Evolutionary conservation across 2,329 filamentous ascomycete species (phyloP).

Genomic region (Aspergillus chevalieri): DNA sequence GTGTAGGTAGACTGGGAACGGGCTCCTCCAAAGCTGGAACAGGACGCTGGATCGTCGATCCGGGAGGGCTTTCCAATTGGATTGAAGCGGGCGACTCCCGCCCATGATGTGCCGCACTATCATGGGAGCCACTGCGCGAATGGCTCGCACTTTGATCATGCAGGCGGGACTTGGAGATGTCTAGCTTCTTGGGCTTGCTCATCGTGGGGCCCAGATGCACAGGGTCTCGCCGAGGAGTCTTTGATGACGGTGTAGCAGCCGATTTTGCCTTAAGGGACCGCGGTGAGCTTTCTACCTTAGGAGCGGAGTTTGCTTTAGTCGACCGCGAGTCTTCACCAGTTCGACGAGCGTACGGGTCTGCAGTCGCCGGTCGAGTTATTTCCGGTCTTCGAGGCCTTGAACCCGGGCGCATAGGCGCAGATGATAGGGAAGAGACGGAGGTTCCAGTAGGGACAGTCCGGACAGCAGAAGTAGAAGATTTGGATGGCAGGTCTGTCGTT

Average conservation of each 20-base stretch:
- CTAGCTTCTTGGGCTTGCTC: conserved; percentile 27
- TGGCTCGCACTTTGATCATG: conserved; percentile 23
- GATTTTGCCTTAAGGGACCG: conserved; percentile 21
- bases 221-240: conserved; percentile 19
- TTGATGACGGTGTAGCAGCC: conserved; percentile 27
- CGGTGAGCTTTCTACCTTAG: conserved; percentile 14
- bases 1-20: neutral
- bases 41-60: neutral
- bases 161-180: conserved; percentile 24
- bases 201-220: conserved; percentile 24
- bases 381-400: conserved; percentile 33
- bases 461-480: conserved; percentile 16
- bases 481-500: conserved; percentile 31
- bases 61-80: conserved; percentile 15
- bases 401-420: conserved; percentile 52
- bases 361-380: conserved; percentile 29
- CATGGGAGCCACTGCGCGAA: conserved; percentile 17
- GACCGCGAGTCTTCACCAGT: conserved; percentile 48
- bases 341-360: conserved; percentile 31
- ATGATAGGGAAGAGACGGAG: conserved; percentile 45
- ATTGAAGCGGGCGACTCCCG: conserved; percentile 33
- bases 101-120: conserved; percentile 33
- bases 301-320: conserved; percentile 21
- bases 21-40: neutral
- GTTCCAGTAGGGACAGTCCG: conserved; percentile 32